A percentile compares a stretch with the other conserved stretches of the same genome.
Conservation (phyloP, 2,329 filamentous ascomycete species). For the Aspergillus vadensis region DNA sequence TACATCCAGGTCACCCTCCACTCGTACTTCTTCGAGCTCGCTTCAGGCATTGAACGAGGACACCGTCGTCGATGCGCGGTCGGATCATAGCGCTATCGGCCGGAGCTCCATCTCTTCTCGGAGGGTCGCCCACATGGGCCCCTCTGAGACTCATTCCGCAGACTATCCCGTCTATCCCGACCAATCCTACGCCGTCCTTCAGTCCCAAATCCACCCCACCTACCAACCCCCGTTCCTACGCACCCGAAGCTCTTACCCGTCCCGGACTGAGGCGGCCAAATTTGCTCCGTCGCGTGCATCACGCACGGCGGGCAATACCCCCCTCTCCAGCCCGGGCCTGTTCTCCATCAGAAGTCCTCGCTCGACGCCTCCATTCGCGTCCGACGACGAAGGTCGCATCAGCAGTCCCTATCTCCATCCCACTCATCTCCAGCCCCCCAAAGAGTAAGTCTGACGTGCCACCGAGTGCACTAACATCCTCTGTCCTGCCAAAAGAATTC, state of each 20-base stretch:
- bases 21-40: slow-evolving; percentile 46
- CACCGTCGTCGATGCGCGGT: slow-evolving; percentile 38
- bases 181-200: slow-evolving; percentile 51
- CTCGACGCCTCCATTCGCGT: slow-evolving; percentile 35
- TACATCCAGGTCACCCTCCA: slow-evolving; percentile 39
- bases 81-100: slow-evolving; percentile 29
- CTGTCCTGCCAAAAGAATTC: background rate
- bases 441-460: slow-evolving; percentile 62
- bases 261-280: slow-evolving; percentile 33
- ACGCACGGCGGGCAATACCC: slow-evolving; percentile 51
- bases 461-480: background rate
- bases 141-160: slow-evolving; percentile 26
- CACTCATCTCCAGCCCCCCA: slow-evolving; percentile 70
- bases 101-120: slow-evolving; percentile 28
- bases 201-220: slow-evolving; percentile 46
- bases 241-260: slow-evolving; percentile 48
- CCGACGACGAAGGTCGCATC: slow-evolving; percentile 40
- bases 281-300: slow-evolving; percentile 31
- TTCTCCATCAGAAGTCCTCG: slow-evolving; percentile 43
- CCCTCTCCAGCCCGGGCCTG: slow-evolving; percentile 50
- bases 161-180: slow-evolving; percentile 52
- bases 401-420: slow-evolving; percentile 69
- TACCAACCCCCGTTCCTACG: slow-evolving; percentile 44
- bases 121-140: slow-evolving; percentile 31
- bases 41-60: slow-evolving; percentile 45